Evolutionary conservation across 2,329 filamentous ascomycete species (phyloP).

Genomic region (Beauveria australis): DNA sequence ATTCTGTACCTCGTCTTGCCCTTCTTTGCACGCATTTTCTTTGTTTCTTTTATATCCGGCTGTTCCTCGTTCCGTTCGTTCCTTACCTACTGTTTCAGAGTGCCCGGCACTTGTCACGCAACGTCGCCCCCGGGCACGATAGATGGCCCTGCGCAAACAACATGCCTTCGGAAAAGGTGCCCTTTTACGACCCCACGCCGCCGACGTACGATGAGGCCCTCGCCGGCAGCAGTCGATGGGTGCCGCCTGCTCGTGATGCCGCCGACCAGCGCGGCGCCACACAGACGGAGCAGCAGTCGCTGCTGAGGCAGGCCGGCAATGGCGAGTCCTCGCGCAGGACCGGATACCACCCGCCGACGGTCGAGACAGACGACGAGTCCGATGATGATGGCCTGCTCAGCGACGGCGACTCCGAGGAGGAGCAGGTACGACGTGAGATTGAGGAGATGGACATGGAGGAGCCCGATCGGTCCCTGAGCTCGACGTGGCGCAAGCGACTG

Average conservation of each 20-base stretch:
- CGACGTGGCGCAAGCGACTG: conserved; percentile 48
- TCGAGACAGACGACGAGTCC: conserved; percentile 65
- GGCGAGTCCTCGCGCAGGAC: conserved; percentile 35
- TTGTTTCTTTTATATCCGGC: neutral
- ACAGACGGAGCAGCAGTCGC: conserved; percentile 68
- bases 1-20: neutral
- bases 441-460: conserved; percentile 85
- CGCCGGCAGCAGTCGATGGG: conserved; percentile 27
- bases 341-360: conserved; percentile 72
- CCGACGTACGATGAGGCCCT: conserved; percentile 36
- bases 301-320: conserved; percentile 51
- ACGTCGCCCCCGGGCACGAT: neutral
- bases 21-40: neutral
- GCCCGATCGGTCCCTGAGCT: conserved; percentile 37
- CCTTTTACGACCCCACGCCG: conserved; percentile 35
- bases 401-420: conserved; percentile 47
- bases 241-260: conserved; percentile 22
- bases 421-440: conserved; percentile 69
- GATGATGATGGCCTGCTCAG: conserved; percentile 38
- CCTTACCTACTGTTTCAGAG: neutral
- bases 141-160: conserved; percentile 1
- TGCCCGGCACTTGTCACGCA: neutral
- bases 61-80: neutral
- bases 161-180: conserved; percentile 32
- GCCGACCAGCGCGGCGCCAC: conserved; percentile 53